Base-by-base conservation (phyloP, 352 stramenopile species). In the Globisporangium rhizosaccharum region DNA sequence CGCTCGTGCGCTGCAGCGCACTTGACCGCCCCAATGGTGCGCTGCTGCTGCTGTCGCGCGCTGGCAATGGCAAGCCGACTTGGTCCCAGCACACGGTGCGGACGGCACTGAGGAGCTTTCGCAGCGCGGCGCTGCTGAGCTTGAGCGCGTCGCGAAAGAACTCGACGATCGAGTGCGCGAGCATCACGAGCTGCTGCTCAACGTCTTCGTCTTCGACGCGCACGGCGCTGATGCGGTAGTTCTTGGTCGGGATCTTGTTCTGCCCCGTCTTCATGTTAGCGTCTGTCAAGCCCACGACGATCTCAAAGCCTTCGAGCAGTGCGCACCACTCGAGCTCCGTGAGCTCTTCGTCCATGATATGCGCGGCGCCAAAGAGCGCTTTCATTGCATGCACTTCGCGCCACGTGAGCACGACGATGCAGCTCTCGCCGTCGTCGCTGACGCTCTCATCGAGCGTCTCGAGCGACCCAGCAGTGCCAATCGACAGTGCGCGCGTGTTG, bases 301-400 rank as follows among this genome's bases (percentile, higher is more conserved):
- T 88, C 55, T 94, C 85, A 58, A 94, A 92, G 0, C 76, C 81
- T 36, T 92, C 79, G 4, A 94, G 65, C 9, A 94, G 53, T 18
- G 82, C 65, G 49, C 76, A 87, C 85, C 85, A 94, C 56, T 92
- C 85, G 39, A 69, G 63, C 62, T 88, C 72, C 3, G 76, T 76
- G 30, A 94, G 70, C 42, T 94, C 83, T 63, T 92, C 79, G 41
- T 90, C 82, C 83, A 94, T 94, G 37, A 92, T 87, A 50, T 94
- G 85, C 17, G 85, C 84, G 17, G 85, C 79, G 23, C 79, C 82
- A 53, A 92, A 92, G 18, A 94, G 66, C 12, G 83, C 80, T 58
- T 94, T 94, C 85, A 94, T 94, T n/a, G 85, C 85, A 45, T 92
- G 85, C 33, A 94, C 80, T 65, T 94, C 81, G 30, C 83, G 76